These are phyloP conservation scores for Coffea humblotiana DNA, from an alignment of 305 asterid genomes.

Conservation along the genomic window DNA sequence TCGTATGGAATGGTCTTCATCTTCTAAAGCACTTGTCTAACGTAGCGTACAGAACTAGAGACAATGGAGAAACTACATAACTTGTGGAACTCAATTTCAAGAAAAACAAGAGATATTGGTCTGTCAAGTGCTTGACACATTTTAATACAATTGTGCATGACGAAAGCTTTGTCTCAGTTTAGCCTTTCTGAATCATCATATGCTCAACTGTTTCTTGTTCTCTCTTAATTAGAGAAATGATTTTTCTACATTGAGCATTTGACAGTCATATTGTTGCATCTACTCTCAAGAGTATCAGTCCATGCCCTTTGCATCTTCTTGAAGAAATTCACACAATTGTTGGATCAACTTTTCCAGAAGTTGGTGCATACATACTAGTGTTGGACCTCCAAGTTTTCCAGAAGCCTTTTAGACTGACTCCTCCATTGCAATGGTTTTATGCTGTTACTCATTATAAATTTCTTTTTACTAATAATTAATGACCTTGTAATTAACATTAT, in stretches of 20 bases:
- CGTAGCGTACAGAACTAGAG: not conserved
- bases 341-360: not conserved
- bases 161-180: not conserved
- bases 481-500: not conserved
- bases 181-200: too few species aligned
- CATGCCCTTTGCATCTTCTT: not conserved
- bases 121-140: not conserved
- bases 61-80: not conserved
- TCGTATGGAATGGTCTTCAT: not conserved
- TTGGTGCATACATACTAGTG: not conserved
- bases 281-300: not conserved
- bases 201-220: not conserved
- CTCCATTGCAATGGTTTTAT: not conserved
- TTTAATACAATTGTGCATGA: not conserved
- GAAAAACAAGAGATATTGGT: not conserved
- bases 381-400: not conserved
- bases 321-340: not conserved
- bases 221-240: not conserved
- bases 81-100: not conserved
- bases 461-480: too few species aligned
- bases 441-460: too few species aligned
- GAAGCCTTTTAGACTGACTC: not conserved
- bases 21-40: not conserved
- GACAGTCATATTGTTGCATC: not conserved
- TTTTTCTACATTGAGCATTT: not conserved